Percentiles rank a stretch among this genome's conserved stretches.
Conservation (phyloP, 345 rosid species). For the Salix purpurea region DNA sequence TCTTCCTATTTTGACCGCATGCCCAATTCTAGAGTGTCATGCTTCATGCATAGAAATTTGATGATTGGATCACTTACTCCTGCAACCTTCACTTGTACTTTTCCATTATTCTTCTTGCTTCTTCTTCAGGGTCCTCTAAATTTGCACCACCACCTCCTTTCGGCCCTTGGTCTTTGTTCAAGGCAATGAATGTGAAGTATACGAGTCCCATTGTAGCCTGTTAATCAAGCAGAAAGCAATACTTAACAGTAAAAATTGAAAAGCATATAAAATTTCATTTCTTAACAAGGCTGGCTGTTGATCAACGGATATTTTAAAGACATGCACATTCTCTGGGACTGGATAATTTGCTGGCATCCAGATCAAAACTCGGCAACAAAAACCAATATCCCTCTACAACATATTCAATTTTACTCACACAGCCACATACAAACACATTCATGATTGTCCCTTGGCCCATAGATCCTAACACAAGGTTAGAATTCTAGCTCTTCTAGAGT, state of each 20-base stretch:
- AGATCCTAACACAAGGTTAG: too few relatives aligned
- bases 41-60: constrained; percentile 3
- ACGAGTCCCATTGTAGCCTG: constrained; percentile 94
- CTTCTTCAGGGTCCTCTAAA: constrained; percentile 54
- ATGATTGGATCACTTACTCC: background rate
- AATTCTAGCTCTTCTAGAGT: too few relatives aligned
- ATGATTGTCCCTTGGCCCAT: too few relatives aligned
- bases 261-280: background rate
- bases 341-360: background rate
- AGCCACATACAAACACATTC: background rate
- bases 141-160: constrained; percentile 40
- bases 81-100: constrained; percentile 58
- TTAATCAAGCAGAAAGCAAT: constrained; percentile 9
- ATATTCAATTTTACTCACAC: background rate
- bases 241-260: background rate
- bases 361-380: background rate
- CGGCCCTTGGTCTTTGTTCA: constrained; percentile 70
- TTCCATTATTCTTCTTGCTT: constrained; percentile 91
- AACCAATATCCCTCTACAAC: background rate
- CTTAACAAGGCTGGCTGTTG: background rate
- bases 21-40: background rate
- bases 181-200: constrained; percentile 74
- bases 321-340: background rate
- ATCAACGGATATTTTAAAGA: background rate
- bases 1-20: background rate